Evolutionary conservation across 257 asterid genomes (phyloP), one percentile per base, ranked within the genome.

Genomic region (Plectranthus barbatus): DNA sequence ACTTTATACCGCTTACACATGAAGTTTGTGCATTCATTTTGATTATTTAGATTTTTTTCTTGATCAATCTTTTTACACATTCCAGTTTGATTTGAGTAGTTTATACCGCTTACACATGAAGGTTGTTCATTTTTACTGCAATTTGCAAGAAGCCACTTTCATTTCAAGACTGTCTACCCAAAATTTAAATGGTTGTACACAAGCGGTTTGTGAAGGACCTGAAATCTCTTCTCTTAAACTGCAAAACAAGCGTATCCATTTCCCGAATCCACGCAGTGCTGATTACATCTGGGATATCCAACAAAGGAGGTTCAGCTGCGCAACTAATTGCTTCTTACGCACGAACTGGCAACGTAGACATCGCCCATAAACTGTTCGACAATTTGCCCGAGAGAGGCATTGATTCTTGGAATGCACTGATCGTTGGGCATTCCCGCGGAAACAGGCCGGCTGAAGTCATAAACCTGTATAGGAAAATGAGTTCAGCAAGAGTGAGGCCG

Each of bases 401-500:
- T 23, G 79, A 72, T 66, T 76, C 84, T 66, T 90, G 95, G 88
- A 90, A 87, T 24, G 92, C 96, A 12, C 71, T 90, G 76, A 70
- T 90, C 58, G 66, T 77, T 14, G 84, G 72, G 7, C 81, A 74
- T 66, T 85, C 84, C 24, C 79, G 84, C 11, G 62, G 68, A 19
- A 74, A 79, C 59, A 42, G 9, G 46, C 80, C 78, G 0, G 13
- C 9, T 18, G 76, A 79, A 69, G 93, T 76, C 55, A 15, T 83
- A 18, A 50, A 64, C 33, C 42, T 77, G 48, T 87, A 83, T 63
- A 67, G 74, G 37, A 65, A 52, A 52, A 72, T 87, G 92, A 56
- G 42, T 9, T 58, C 46, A 15, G 81, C 72, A 15, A 70, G 75
- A 48, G 74, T 71, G 26, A 80, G 76, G 77, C 96, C 84, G 6